Evolutionary conservation across 306 rosid species (phyloP).

Genomic region (Purshia tridentata): DNA sequence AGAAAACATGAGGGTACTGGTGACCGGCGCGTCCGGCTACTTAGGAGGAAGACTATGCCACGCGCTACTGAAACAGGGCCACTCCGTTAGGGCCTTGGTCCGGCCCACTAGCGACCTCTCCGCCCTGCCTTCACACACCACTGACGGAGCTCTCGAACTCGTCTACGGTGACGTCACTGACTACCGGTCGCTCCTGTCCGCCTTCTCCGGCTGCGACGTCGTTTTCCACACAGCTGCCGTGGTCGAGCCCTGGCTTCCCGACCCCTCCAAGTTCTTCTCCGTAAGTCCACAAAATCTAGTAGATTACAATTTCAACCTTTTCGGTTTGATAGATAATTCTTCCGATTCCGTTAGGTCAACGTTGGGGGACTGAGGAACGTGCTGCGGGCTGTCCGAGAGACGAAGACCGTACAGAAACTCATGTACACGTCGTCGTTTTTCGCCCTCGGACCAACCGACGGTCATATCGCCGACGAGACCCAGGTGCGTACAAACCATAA

Average conservation of each 20-base stretch:
- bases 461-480: conserved; percentile 61
- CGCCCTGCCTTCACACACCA: conserved; percentile 40
- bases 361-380: conserved; percentile 75
- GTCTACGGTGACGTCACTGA: conserved; percentile 77
- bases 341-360: conserved; percentile 52
- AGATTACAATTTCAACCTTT: not conserved
- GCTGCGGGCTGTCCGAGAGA: conserved; percentile 65
- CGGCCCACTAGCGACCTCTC: conserved; percentile 84
- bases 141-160: conserved; percentile 45
- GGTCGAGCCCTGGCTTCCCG: conserved; percentile 97
- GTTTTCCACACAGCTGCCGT: conserved; percentile 88
- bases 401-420: conserved; percentile 60
- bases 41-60: conserved; percentile 77
- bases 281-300: conserved; percentile 32
- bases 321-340: not conserved
- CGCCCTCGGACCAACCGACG: conserved; percentile 81
- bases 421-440: conserved; percentile 86
- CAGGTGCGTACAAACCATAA: conserved; percentile 34
- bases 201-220: conserved; percentile 66
- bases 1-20: conserved; percentile 44
- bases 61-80: conserved; percentile 51
- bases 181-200: conserved; percentile 63
- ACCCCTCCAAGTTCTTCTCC: conserved; percentile 64
- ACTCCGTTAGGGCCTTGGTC: conserved; percentile 66
- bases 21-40: conserved; percentile 91